Percentiles rank a stretch among this genome's conserved stretches.
Conservation (phyloP, 305 asterid genomes). For the Fraxinus albicans region DNA sequence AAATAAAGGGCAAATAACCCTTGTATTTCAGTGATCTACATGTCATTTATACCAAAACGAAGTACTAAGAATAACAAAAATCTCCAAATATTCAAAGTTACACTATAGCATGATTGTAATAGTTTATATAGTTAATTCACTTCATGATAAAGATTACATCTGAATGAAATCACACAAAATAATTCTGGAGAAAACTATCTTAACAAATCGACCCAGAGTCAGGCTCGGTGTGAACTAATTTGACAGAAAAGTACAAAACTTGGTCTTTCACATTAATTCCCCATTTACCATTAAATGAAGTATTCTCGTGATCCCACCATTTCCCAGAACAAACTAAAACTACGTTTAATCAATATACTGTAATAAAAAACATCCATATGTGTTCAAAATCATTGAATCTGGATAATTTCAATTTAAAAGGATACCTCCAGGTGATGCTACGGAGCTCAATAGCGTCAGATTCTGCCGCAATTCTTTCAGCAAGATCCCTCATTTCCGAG, state of each 20-base stretch:
- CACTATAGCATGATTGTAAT: neutral
- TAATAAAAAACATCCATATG: neutral
- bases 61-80: neutral
- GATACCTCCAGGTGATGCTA: conserved; percentile 50
- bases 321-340: neutral
- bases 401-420: neutral
- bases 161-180: neutral
- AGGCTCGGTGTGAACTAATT: neutral
- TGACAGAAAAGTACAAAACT: neutral
- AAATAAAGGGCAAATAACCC: neutral
- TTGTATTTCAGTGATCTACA: neutral
- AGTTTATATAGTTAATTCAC: neutral
- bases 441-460: conserved; percentile 54
- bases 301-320: neutral
- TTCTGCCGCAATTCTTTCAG: conserved; percentile 43
- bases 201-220: neutral
- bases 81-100: neutral
- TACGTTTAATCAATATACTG: neutral
- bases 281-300: neutral
- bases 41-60: neutral
- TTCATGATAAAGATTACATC: neutral
- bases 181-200: neutral
- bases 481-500: conserved; percentile 48
- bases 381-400: neutral
- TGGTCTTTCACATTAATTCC: neutral